Evolutionary conservation across 805 yeast genomes (phyloP), one percentile per base, ranked within the genome.

Genomic region (Kazachstania africana): DNA sequence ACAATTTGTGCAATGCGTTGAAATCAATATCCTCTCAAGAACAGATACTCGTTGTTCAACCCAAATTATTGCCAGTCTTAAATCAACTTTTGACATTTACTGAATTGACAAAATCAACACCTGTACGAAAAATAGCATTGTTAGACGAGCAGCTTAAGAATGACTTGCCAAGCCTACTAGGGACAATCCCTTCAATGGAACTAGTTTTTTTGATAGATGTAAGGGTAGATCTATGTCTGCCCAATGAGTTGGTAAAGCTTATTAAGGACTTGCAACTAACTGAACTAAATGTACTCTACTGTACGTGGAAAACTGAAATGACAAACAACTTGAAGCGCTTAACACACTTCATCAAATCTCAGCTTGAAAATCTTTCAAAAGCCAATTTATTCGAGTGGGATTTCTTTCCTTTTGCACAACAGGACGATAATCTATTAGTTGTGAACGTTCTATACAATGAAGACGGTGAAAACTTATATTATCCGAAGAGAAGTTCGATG

Each of bases 171-270:
- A 38, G 38, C 17, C 30, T 51, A 5, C 8, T 36, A 12, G 22
- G 31, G 3, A 28, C 37, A 6, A 22, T 28, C 10, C 34, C 38
- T 3, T 28, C 33, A 12, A 34, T 40, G 33, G 39, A 39, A 10
- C 15, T 47, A 8, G 43, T 53, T 3, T 50, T 50, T 28, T 30
- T 52, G 6, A 39, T 51, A 4, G 56, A 53, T 37, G 41, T 43
- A 8, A 36, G 53, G 33, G 24, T 40, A n/a, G 52, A 48, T 18
- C 23, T 52, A 6, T 35, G 23, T 3, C 12, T 51, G 9, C 46
- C 49, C 2, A 10, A 32, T 9, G 27, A 26, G 6, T 16, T 51
- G 10, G 16, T 26, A 8, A 26, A 30, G 14, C 22, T 37, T 4
- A 33, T 35, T 20, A 16, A 33, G 4, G 25, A 24, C 4, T 26